Evolutionary conservation across 768 basidiomycete genomes (phyloP).

Genomic region (Termitomyces sp.): DNA sequence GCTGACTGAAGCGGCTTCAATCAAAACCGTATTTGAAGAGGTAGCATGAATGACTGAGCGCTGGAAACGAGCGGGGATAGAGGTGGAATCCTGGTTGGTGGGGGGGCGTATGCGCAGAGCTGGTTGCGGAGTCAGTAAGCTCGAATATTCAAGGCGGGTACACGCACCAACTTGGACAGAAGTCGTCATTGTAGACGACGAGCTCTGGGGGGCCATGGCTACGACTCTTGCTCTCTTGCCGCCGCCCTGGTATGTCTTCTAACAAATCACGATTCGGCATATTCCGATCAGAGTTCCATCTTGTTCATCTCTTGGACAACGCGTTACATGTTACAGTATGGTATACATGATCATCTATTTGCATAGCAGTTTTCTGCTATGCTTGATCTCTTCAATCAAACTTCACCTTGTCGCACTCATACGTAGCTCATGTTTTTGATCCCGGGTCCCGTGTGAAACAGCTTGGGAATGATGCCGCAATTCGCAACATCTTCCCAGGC

Average conservation of each 20-base stretch:
- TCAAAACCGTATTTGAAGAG: constrained; percentile 69
- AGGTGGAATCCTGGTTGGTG: constrained; percentile 74
- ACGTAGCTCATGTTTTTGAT: neutral
- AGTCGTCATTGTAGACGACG: constrained; percentile 69
- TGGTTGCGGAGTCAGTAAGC: constrained; percentile 20
- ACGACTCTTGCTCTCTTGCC: constrained; percentile 28
- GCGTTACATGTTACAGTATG: neutral
- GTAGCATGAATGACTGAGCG: constrained; percentile 78
- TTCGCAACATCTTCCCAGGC: neutral
- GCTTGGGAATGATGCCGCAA: neutral
- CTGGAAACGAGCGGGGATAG: constrained; percentile 93
- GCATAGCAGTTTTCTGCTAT: neutral
- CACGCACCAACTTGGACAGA: constrained; percentile 92
- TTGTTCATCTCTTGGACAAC: constrained; percentile 8
- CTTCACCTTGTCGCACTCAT: neutral
- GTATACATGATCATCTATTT: neutral
- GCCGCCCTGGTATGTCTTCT: constrained; percentile 14
- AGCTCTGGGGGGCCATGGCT: constrained; percentile 71
- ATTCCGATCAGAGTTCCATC: constrained; percentile 21
- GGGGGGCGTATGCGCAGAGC: constrained; percentile 90
- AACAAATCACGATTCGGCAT: constrained; percentile 30
- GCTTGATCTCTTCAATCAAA: neutral
- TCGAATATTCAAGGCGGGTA: neutral
- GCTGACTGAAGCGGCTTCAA: constrained; percentile 62
- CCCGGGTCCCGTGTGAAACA: neutral